Evolutionary conservation across 805 yeast genomes (phyloP), one percentile per base, ranked within the genome.

Genomic region (Schwanniomyces yamadae): DNA sequence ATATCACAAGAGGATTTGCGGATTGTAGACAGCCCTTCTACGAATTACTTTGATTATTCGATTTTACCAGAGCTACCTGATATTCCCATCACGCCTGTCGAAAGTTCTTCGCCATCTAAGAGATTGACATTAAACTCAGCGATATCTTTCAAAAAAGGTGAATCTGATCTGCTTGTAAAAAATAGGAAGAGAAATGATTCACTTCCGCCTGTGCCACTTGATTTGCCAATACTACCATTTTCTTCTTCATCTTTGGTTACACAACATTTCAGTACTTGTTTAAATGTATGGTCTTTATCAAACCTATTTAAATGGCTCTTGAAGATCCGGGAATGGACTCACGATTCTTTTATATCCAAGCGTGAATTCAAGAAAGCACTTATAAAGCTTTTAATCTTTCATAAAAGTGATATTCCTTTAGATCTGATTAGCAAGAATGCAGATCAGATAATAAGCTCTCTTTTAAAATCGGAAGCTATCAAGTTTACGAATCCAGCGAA

Each of bases 191-290:
- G 45, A 30, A 44, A 51, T 29, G 53, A 48, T n/a, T 53, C 46
- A 6, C 50, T 71, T 8, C 78, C 78, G 0, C 69, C 70, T 0
- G 57, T 69, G 2, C 77, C 78, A 4, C 47, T 72, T 4, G 69
- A 66, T 29, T 47, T 77, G 13, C 85, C 86, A 0, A 66, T 72
- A 29, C 61, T 79, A 6, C 84, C 84, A 3, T 80, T 80, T 42
- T 57, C 76, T 3, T 70, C 82, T 0, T 66, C 73, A 9, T 57
- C 71, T 0, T 52, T 80, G 23, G 66, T 64, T 11, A 67, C 68
- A 14, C 57, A 61, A n/a, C 82, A 79, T 42, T 66, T 77, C 34
- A 52, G 71, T 8, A 64, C 59, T 16, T 78, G 84, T 45, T 50
- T 52, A 3, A 57, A 58, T 23, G 69, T 78, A 3, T 70, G 73